A percentile compares a stretch with the other conserved stretches of the same genome.
Conservation (phyloP, 345 rosid species). For the Camelina neglecta region DNA sequence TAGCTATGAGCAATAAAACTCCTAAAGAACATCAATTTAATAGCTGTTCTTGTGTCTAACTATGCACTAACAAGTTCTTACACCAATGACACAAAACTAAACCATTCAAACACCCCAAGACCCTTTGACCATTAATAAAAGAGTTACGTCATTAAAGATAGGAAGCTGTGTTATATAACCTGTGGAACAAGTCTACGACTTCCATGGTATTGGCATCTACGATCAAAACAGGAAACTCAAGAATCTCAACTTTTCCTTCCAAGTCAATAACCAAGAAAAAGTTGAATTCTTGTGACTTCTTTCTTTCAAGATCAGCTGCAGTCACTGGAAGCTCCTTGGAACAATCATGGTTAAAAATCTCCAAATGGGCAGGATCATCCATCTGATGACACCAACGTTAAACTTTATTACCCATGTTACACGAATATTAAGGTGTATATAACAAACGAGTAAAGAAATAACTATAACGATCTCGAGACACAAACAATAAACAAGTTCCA, state of each 20-base stretch:
- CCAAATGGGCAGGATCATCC: constrained; percentile 72
- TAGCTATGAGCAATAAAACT: constrained; percentile 17
- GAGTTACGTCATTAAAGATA: background rate
- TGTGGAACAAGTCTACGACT: constrained; percentile 83
- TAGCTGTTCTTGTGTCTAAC: background rate
- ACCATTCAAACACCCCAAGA: constrained; percentile 10
- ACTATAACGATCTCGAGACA: background rate
- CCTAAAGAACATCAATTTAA: constrained; percentile 1
- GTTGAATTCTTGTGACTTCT: constrained; percentile 65
- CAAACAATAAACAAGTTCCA: background rate
- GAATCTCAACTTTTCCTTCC: constrained; percentile 93
- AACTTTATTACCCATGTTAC: background rate
- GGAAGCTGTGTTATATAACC: constrained; percentile 50
- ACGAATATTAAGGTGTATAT: background rate
- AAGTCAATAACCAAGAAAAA: constrained; percentile 84
- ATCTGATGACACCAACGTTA: constrained; percentile 50
- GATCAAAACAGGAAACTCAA: constrained; percentile 85
- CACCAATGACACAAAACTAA: background rate
- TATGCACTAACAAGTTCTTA: background rate
- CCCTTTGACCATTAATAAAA: background rate
- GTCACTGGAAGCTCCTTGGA: constrained; percentile 62
- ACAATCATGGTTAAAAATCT: constrained; percentile 74
- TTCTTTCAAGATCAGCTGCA: constrained; percentile 48
- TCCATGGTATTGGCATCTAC: constrained; percentile 71
- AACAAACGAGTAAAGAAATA: constrained; percentile 1